Base-by-base conservation (phyloP, 495 filamentous ascomycete genomes). In the Penicillium egyptiacum region DNA sequence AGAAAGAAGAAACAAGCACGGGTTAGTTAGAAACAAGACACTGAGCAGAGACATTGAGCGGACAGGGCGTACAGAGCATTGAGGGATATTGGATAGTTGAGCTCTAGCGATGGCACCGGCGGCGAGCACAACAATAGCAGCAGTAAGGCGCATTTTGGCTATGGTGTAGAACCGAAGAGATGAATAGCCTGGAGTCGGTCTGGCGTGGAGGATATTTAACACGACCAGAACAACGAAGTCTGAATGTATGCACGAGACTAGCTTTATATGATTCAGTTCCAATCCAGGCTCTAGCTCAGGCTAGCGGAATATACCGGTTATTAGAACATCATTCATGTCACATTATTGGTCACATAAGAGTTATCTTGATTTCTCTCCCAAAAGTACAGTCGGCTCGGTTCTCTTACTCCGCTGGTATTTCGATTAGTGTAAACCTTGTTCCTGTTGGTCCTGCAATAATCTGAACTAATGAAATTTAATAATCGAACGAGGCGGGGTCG, bases 31-130 rank as follows among this genome's bases (percentile, higher is more conserved):
- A 22, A 39, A 37, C 19, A 30, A 50, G 48, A 50, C 12, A 39
- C 30, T 20, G 19, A 39, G 30, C 33, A 31, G 48, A 37, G 48
- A 37, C 25, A 20, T 50, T 37, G 30, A 50, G 30, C 48, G 48
- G 48, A 50, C 16, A 50, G 30, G 22, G 11, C 48, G 16, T 37
- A 50, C 48, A 39, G 48, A 50, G 48, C 48, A 50, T 50, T 50
- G 48, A 10, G 48, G 48, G 48, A 50, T 50, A 50, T 50, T 50
- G 16, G 48, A 50, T 23, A 50, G 48, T 39, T 50, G 48, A 37
- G 48, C 48, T 20, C 48, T 50, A 23, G 48, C 22, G 11, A 50
- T 50, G 30, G 30, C 30, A 50, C 30, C 30, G 17, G 28, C 28
- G 47, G 28, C 30, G 30, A 50, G 48, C 48, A 50, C 48, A 23